A percentile compares a stretch with the other conserved stretches of the same genome.
These are phyloP conservation scores for Wickerhamomyces sp. DNA, from an alignment of 1,139 yeast genomes.

Conservation along the genomic window DNA sequence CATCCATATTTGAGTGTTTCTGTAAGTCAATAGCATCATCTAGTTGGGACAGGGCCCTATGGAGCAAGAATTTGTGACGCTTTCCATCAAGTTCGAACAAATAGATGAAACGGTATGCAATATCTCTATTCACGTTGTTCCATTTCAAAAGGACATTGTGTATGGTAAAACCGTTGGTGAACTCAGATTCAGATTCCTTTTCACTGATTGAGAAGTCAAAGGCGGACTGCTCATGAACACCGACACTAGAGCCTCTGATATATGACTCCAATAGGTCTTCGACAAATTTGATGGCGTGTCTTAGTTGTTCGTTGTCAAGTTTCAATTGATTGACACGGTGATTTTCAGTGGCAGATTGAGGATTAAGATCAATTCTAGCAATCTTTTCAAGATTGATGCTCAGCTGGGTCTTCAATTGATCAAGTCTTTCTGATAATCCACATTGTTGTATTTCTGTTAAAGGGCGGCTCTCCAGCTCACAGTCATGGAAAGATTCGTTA, in stretches of 20 bases:
- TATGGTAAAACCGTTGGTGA: constrained; percentile 62
- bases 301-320: constrained; percentile 23
- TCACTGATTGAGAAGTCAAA: constrained; percentile 12
- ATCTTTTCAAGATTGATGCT: constrained; percentile 9
- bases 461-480: constrained; percentile 36
- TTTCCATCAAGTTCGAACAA: constrained; percentile 52
- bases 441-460: constrained; percentile 11
- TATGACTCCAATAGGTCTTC: constrained; percentile 26
- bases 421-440: constrained; percentile 21
- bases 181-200: constrained; percentile 13
- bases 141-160: constrained; percentile 77
- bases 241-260: constrained; percentile 3
- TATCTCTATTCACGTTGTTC: constrained; percentile 65
- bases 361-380: not conserved
- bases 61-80: constrained; percentile 52
- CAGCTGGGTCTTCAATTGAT: constrained; percentile 22
- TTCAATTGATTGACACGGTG: constrained; percentile 14
- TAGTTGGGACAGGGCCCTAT: constrained; percentile 63
- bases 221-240: constrained; percentile 4
- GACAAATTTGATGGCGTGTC: constrained; percentile 33
- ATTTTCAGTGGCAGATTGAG: constrained; percentile 2
- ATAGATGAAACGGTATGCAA: constrained; percentile 57
- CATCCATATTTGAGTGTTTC: constrained; percentile 11
- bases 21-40: constrained; percentile 37
- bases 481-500: constrained; percentile 54